phyloP scores from a whole-genome alignment of 768 basidiomycete genomes.

The Kwoniella dendrophila region DNA sequence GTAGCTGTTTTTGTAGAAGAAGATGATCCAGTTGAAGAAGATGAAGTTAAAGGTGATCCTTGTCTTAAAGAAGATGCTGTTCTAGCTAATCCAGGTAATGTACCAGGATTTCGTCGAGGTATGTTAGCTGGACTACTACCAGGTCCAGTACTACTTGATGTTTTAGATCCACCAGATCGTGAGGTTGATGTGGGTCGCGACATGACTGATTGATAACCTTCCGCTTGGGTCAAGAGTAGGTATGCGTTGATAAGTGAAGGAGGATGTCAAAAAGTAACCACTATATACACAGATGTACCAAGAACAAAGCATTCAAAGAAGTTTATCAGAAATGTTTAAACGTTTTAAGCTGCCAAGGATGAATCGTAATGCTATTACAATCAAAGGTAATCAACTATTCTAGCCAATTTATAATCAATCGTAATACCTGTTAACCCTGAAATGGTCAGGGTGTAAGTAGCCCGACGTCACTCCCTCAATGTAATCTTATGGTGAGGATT shows the following conservation, averaged over 20 bases:
- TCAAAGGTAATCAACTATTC: background rate
- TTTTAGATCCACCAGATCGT: conserved; percentile 39
- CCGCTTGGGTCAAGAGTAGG: background rate
- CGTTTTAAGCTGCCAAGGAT: no score
- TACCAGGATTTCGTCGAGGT: conserved; percentile 50
- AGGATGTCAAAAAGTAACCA: background rate
- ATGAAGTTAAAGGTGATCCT: conserved; percentile 25
- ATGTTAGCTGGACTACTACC: conserved; percentile 29
- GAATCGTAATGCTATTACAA: background rate
- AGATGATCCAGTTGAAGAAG: conserved; percentile 27
- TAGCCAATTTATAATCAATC: background rate
- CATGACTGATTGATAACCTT: conserved; percentile 30
- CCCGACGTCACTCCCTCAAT: background rate
- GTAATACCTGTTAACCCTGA: background rate
- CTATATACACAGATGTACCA: no score
- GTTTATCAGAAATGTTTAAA: no score
- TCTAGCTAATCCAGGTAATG: conserved; percentile 52
- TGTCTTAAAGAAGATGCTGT: conserved; percentile 54
- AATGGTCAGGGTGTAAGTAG: conserved; percentile 6
- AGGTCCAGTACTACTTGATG: conserved; percentile 25
- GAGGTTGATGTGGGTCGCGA: conserved; percentile 46
- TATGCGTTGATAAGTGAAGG: background rate
- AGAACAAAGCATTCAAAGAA: no score
- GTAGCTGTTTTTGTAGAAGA: no score
- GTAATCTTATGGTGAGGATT: background rate